These are phyloP conservation scores for Capniomyces stellatus DNA, from an alignment of 371 early-diverging fungal species.

Conservation along the genomic window DNA sequence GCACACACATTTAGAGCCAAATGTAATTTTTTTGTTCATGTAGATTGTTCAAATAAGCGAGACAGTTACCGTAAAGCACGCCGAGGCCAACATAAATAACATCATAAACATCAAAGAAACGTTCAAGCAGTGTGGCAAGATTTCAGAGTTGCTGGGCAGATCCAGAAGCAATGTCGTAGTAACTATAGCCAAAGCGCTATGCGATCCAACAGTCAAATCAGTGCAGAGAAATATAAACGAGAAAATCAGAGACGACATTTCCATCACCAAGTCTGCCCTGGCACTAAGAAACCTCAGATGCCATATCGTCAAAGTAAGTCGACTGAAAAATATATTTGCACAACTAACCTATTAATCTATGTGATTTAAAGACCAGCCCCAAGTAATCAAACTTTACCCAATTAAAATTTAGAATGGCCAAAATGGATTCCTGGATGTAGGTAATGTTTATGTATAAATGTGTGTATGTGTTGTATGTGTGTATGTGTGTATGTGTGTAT, in stretches of 20 bases:
- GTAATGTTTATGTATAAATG: no score
- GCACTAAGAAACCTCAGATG: conserved; percentile 71
- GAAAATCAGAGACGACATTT: conserved; percentile 45
- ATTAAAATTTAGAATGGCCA: conserved; percentile 43
- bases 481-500: no score
- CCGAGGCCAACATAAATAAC: conserved; percentile 52
- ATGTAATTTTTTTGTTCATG: neutral
- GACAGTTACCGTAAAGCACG: conserved; percentile 31
- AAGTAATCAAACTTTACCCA: no score
- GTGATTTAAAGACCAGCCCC: no score
- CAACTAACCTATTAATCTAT: no score
- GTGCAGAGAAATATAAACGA: conserved; percentile 28
- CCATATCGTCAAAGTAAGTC: conserved; percentile 47
- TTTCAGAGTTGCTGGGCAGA: conserved; percentile 19
- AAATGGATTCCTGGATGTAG: conserved; percentile 78
- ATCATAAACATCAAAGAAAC: conserved; percentile 48
- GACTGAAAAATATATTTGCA: no score
- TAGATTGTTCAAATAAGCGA: conserved; percentile 29
- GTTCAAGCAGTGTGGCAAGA: conserved; percentile 21
- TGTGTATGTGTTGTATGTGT: no score
- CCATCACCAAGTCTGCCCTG: conserved; percentile 44
- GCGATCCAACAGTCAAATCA: conserved; percentile 13
- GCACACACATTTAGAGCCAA: neutral
- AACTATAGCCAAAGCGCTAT: conserved; percentile 18
- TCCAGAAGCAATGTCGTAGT: conserved; percentile 26